Percentiles rank a stretch among this genome's conserved stretches.
Conservation (phyloP, 192 early-diverging fungal genomes). For the Mycoemilia scoparia region DNA sequence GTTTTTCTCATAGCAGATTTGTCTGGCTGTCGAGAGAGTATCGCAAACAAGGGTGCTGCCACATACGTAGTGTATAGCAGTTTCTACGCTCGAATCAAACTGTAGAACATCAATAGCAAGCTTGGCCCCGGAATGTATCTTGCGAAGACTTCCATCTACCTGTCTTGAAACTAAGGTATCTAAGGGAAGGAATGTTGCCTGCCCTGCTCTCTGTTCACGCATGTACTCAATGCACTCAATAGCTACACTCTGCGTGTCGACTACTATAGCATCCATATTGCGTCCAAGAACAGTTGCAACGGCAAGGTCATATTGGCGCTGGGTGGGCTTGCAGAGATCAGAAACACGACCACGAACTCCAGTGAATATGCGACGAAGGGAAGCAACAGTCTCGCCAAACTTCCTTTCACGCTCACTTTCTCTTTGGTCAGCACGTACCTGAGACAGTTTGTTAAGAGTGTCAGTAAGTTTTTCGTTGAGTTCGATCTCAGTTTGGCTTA, state of each 20-base stretch:
- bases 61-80: conserved; percentile 77
- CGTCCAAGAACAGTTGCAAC: conserved; percentile 75
- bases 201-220: conserved; percentile 76
- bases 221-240: conserved; percentile 93
- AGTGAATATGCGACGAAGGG: conserved; percentile 68
- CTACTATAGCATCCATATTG: conserved; percentile 88
- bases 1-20: conserved; percentile 66
- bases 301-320: conserved; percentile 76
- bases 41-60: conserved; percentile 89
- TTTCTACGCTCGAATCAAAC: conserved; percentile 56
- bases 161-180: conserved; percentile 56
- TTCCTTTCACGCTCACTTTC: conserved; percentile 65
- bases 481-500: conserved; percentile 43
- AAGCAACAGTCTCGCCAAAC: conserved; percentile 56
- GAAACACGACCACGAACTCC: conserved; percentile 79
- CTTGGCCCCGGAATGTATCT: conserved; percentile 58
- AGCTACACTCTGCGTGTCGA: conserved; percentile 78
- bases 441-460: conserved; percentile 52
- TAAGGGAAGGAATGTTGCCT: conserved; percentile 87
- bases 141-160: conserved; percentile 66
- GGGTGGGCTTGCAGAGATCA: conserved; percentile 83
- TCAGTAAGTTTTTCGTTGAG: conserved; percentile 73
- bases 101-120: conserved; percentile 89
- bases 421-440: conserved; percentile 63
- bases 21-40: conserved; percentile 58